Evolutionary conservation across 2,329 filamentous ascomycete genomes (phyloP), one percentile per base, ranked within the genome.

Genomic region (Dactylella cylindrospora): DNA sequence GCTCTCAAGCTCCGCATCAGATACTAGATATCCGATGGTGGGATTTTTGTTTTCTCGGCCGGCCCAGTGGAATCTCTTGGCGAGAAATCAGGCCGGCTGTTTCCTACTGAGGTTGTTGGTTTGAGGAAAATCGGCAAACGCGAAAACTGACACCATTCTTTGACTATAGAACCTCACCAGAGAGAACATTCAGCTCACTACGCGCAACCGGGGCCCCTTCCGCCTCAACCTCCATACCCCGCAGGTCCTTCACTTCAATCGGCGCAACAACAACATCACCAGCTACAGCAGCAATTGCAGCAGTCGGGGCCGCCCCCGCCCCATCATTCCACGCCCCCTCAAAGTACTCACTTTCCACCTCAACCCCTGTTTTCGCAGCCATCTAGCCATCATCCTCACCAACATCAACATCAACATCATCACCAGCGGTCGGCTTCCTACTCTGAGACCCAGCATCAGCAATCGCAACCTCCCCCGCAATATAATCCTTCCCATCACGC

Each of bases 231-330:
- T 22, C 57, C 47, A 20, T 54, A 54, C 32, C 17, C 43, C 25
- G 17, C 10, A 23, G 57, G 57, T 2, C 57, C 57, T 31, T 62
- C 57, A 13, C 49, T 62, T 5, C 57, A 62, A 25, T 62, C 57
- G 12, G 44, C 57, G 6, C 57, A 62, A 32, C 57, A 62, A 38
- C 57, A 62, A 49, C 57, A 62, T 62, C 57, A 62, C 23, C 57
- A 62, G 36, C 57, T 62, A 17, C 57, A 62, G 49, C 57, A 62
- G 29, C 57, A 62, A 45, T 54, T 62, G 57, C 57, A 62, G 43
- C 57, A 62, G 25, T 29, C 40, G n/a, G 39, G 23, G 19, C 41
- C 38, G 22, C 25, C 26, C 3, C 36, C 26, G 36, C 36, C 47
- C 19, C 49, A 54, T 15, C 49, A 54, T 44, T n/a, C 57, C 7